Base-by-base conservation (phyloP, 768 basidiomycete genomes). In the Termitomyces sp. region DNA sequence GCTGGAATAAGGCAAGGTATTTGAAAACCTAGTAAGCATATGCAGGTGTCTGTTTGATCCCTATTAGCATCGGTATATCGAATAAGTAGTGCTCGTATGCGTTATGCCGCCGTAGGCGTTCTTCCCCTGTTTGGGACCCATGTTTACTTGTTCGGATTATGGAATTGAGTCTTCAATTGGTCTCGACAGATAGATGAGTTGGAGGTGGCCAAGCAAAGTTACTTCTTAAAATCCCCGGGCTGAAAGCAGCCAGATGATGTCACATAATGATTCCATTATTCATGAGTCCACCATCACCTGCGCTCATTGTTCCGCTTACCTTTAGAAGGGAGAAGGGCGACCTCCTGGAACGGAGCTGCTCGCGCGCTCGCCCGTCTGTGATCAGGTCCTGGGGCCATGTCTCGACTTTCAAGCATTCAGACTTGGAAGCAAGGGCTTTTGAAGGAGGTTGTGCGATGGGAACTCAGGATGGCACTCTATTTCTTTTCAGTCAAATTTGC, bases 401-500 rank as follows among this genome's bases (percentile, higher is more conserved):
- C 39, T 47, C 53, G 13, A 42, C 51, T 32, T 37, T 24, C 46
- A 44, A 31, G 43, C 46, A 52, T 31, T 9, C 9, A 26, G 56
- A 61, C 59, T 27, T 51, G 32, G 27, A 42, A 58, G 54, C 41
- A 5, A 67, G 58, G 4, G 61, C 43, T 6, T 53, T 58, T 24
- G 52, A 57, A n/a, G 64, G 61, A 39, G 70, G 70, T 7, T 64
- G 72, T 39, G 68, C 74, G 1, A 58, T 79, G 53, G 78, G 77
- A 5, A 77, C 77, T 56, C 62, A 74, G 53, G 77, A 81, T 61
- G 76, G 75, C 37, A 74, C 75, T 20, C 56, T 79, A 46, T 80
- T 77, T 66, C 68, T 78, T 24, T 74, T 79, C 52, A 71, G 66
- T 39, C 61, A 65, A 46, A 55, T 64, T 13, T 57, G 49, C 43